A percentile compares a stretch with the other conserved stretches of the same genome.
Conservation (phyloP, 306 rosid genomes). For the Sesbania bispinosa region DNA sequence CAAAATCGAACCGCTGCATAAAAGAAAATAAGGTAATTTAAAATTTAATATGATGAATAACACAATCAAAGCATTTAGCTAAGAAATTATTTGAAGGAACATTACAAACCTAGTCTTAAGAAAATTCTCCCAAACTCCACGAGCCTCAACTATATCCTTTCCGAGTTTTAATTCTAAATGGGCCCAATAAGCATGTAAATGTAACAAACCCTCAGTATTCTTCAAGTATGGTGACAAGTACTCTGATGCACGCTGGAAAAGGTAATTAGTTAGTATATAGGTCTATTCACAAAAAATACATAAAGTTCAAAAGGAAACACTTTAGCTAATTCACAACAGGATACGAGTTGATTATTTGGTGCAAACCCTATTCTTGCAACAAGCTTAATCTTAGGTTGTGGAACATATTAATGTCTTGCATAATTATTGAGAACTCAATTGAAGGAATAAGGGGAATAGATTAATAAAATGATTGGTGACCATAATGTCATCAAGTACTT, state of each 20-base stretch:
- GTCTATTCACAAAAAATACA: conserved; percentile 3
- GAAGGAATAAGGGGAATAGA: not conserved
- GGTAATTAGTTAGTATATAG: conserved; percentile 27
- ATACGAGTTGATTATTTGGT: not conserved
- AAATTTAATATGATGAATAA: conserved; percentile 1
- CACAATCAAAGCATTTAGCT: conserved; percentile 3
- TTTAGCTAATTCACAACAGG: not conserved
- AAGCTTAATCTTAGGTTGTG: not conserved
- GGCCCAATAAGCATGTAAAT: conserved; percentile 86
- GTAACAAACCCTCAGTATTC: conserved; percentile 68
- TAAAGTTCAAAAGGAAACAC: not conserved
- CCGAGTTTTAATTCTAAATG: conserved; percentile 63
- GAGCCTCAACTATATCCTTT: conserved; percentile 66
- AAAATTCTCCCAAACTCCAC: conserved; percentile 88
- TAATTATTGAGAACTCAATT: not conserved
- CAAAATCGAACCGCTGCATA: conserved; percentile 65
- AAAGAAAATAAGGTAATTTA: not conserved
- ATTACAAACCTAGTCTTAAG: conserved; percentile 71
- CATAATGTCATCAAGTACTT: not conserved
- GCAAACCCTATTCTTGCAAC: not conserved
- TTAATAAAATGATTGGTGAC: not conserved
- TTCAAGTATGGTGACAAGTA: conserved; percentile 77
- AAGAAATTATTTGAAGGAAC: conserved; percentile 13
- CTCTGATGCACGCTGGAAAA: conserved; percentile 70
- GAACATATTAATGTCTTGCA: not conserved